Percentiles rank a stretch among this genome's conserved stretches.
phyloP scores from a whole-genome alignment of 768 basidiomycete genomes.

The Pleurotus platypus region DNA sequence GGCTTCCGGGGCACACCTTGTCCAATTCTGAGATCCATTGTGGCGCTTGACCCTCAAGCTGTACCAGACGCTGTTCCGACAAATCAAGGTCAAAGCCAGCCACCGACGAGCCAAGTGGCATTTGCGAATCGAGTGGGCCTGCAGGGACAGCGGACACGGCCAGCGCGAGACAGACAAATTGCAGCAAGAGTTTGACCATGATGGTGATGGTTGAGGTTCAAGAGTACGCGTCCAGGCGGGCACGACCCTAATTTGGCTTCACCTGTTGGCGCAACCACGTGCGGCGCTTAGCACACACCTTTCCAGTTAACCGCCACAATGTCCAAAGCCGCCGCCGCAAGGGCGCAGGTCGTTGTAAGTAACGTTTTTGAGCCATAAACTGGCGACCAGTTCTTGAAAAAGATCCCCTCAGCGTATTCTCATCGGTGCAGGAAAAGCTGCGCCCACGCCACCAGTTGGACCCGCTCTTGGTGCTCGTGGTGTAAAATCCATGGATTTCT shows the following conservation, averaged over 20 bases:
- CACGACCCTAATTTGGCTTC: neutral
- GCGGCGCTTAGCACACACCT: neutral
- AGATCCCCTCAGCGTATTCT: conserved; percentile 61
- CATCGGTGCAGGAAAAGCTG: conserved; percentile 90
- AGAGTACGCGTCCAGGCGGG: conserved; percentile 6
- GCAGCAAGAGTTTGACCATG: conserved; percentile 4
- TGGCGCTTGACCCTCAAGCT: conserved; percentile 66
- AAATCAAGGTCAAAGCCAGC: conserved; percentile 74
- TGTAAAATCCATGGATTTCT: conserved; percentile 99
- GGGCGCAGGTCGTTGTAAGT: conserved; percentile 74
- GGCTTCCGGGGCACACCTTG: conserved; percentile 50
- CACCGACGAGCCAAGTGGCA: neutral
- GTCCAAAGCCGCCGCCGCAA: conserved; percentile 64
- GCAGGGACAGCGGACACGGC: conserved; percentile 1
- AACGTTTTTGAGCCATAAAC: neutral
- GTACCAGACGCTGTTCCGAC: conserved; percentile 67
- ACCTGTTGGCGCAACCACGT: conserved; percentile 1
- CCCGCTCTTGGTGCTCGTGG: conserved; percentile 97
- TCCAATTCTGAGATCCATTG: conserved; percentile 88
- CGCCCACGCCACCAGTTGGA: conserved; percentile 94
- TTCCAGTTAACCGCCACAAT: conserved; percentile 28
- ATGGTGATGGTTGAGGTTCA: conserved; percentile 6
- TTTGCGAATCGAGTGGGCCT: neutral
- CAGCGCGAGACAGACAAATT: conserved; percentile 2
- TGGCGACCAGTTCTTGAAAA: conserved; percentile 10